These are phyloP conservation scores for Ophidiomyces ophidiicola DNA, from an alignment of 2,329 filamentous ascomycete genomes.

Conservation along the genomic window DNA sequence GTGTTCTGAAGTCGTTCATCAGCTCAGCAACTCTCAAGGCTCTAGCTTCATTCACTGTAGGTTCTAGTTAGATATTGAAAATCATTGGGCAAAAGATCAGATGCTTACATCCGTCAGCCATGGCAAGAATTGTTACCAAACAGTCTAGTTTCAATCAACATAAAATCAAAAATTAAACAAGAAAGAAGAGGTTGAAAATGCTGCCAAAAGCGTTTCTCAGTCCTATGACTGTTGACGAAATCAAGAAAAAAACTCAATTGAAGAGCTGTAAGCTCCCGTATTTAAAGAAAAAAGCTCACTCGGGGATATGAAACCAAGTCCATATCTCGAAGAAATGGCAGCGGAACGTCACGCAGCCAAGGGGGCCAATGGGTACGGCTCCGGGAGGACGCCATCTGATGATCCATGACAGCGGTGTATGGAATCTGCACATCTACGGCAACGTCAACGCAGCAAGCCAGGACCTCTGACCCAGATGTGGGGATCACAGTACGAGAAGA, in stretches of 20 bases:
- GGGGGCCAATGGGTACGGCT: slow-evolving; percentile 4
- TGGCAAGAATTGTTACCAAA: slow-evolving; percentile 20
- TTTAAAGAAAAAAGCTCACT: slow-evolving; percentile 3
- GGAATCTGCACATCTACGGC: slow-evolving; percentile 7
- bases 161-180: slow-evolving; percentile 11
- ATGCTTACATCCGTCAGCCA: slow-evolving; percentile 47
- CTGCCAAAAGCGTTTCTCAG: not conserved
- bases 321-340: not conserved
- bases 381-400: not conserved
- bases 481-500: slow-evolving; percentile 1
- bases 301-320: slow-evolving; percentile 3
- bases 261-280: not conserved
- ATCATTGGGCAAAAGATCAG: not conserved
- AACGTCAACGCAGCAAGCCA: slow-evolving; percentile 5
- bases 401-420: slow-evolving; percentile 2
- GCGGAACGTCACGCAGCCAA: slow-evolving; percentile 3
- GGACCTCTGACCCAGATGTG: slow-evolving; percentile 7
- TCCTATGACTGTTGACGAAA: not conserved
- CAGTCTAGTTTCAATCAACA: slow-evolving; percentile 12
- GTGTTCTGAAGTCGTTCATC: slow-evolving; percentile 51
- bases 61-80: not conserved
- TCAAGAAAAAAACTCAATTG: slow-evolving; percentile 7
- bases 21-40: slow-evolving; percentile 52
- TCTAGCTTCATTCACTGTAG: slow-evolving; percentile 51
- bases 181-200: slow-evolving; percentile 3